These are phyloP conservation scores for Dioscorea cayenensis DNA, from an alignment of 116 monocot species.

Conservation along the genomic window DNA sequence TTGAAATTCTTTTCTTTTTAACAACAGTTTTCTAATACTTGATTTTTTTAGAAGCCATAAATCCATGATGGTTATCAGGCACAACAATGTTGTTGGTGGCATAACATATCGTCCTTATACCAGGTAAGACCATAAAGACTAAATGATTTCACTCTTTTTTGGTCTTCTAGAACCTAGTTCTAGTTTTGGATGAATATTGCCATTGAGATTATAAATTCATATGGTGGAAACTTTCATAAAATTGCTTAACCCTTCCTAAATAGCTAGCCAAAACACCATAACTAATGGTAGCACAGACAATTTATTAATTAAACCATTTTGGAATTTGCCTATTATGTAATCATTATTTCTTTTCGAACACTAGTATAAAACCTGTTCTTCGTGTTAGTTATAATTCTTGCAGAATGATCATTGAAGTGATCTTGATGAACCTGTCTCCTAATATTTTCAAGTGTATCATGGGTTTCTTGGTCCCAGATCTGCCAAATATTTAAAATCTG, in stretches of 20 bases:
- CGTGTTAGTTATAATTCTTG: neutral
- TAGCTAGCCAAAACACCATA: too few species aligned
- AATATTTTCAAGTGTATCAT: neutral
- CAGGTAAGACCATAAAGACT: slow-evolving; percentile 30
- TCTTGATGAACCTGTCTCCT: neutral
- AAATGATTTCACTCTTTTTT: neutral
- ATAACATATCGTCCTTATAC: slow-evolving; percentile 95
- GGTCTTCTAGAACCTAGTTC: too few species aligned
- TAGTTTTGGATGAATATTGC: too few species aligned
- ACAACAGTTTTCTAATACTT: neutral
- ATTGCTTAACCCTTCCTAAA: too few species aligned
- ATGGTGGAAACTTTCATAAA: too few species aligned
- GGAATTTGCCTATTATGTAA: neutral
- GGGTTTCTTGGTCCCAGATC: too few species aligned
- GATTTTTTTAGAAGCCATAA: slow-evolving; percentile 73
- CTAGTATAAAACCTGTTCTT: neutral
- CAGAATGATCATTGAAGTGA: neutral
- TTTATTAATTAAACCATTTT: too few species aligned
- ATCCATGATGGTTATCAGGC: slow-evolving; percentile 98
- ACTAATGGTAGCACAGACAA: too few species aligned
- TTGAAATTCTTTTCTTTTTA: neutral
- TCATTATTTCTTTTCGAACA: neutral
- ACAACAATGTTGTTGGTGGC: slow-evolving; percentile 88
- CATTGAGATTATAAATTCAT: too few species aligned
- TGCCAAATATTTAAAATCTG: too few species aligned